These are phyloP conservation scores for Ogataea hybrid DNA, from an alignment of 1,139 yeast species.

Conservation along the genomic window DNA sequence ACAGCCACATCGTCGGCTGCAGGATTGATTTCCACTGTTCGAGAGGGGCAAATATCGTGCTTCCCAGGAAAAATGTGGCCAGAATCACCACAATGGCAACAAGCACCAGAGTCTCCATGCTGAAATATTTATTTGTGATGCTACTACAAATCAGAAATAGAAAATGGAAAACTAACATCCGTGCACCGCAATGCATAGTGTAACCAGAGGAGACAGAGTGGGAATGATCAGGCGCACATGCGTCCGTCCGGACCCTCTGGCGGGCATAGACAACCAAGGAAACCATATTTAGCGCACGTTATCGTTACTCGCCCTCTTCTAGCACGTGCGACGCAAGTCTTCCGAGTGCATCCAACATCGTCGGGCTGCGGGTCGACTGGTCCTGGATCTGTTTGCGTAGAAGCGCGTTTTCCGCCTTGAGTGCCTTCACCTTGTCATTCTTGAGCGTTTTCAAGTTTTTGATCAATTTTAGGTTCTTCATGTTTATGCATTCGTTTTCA, in stretches of 20 bases:
- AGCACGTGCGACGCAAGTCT: conserved; percentile 46
- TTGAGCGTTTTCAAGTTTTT: conserved; percentile 31
- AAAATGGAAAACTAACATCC: conserved; percentile 1
- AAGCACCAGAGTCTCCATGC: conserved; percentile 17
- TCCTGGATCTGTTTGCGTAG: conserved; percentile 23
- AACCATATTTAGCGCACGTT: neutral
- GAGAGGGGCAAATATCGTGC: conserved; percentile 11
- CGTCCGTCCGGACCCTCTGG: neutral
- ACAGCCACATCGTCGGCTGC: conserved; percentile 48
- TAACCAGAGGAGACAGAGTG: neutral
- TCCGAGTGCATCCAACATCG: conserved; percentile 46
- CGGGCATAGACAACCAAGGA: neutral
- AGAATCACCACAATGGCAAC: conserved; percentile 15
- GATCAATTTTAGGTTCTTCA: conserved; percentile 30
- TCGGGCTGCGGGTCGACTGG: conserved; percentile 7
- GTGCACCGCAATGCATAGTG: conserved; percentile 4
- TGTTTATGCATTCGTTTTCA: conserved; percentile 29
- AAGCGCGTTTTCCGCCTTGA: conserved; percentile 27
- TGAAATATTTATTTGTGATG: conserved; percentile 4
- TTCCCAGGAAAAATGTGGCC: conserved; percentile 13
- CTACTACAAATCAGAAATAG: neutral
- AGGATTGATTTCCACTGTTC: conserved; percentile 16
- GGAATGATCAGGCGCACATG: neutral
- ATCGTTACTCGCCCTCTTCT: conserved; percentile 34
- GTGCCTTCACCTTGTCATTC: conserved; percentile 26